phyloP scores from a whole-genome alignment of 768 basidiomycete species.

The Omphalotus guepiniiformis region DNA sequence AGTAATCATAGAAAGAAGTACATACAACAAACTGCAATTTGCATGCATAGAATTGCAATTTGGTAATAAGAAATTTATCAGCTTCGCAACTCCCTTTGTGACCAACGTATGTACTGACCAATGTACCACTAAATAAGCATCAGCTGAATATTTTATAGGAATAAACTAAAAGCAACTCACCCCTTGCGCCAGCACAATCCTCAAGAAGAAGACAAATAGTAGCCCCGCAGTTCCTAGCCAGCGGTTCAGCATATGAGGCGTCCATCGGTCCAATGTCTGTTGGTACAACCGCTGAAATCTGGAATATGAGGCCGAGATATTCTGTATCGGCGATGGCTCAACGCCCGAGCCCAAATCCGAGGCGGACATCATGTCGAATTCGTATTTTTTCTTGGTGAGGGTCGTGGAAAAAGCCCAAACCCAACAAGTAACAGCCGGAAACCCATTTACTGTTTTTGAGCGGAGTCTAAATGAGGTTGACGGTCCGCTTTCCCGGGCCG shows the following conservation, averaged over 20 bases:
- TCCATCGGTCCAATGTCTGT: slow-evolving; percentile 85
- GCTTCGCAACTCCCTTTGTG: no score
- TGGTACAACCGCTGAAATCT: slow-evolving; percentile 79
- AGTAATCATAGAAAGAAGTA: slow-evolving; percentile 13
- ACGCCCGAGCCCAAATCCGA: slow-evolving; percentile 33
- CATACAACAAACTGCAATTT: slow-evolving; percentile 75
- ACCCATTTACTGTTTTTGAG: not conserved
- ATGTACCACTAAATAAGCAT: slow-evolving; percentile 10
- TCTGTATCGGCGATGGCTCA: slow-evolving; percentile 46
- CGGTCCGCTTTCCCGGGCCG: no score
- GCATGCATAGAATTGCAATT: not conserved
- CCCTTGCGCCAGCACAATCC: slow-evolving; percentile 87
- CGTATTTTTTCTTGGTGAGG: slow-evolving; percentile 1
- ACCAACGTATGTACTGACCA: no score
- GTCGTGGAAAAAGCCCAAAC: no score
- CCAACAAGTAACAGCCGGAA: no score
- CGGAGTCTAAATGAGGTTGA: slow-evolving; percentile 8
- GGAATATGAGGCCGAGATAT: slow-evolving; percentile 40
- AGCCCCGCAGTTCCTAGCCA: slow-evolving; percentile 79
- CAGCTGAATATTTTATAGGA: slow-evolving; percentile 4
- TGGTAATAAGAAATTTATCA: no score
- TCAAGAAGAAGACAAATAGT: slow-evolving; percentile 70
- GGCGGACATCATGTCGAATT: slow-evolving; percentile 47
- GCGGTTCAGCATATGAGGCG: slow-evolving; percentile 84
- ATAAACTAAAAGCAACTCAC: slow-evolving; percentile 44